phyloP scores from a whole-genome alignment of 2,329 filamentous ascomycete species.

The Taxawa tesnikishii region DNA sequence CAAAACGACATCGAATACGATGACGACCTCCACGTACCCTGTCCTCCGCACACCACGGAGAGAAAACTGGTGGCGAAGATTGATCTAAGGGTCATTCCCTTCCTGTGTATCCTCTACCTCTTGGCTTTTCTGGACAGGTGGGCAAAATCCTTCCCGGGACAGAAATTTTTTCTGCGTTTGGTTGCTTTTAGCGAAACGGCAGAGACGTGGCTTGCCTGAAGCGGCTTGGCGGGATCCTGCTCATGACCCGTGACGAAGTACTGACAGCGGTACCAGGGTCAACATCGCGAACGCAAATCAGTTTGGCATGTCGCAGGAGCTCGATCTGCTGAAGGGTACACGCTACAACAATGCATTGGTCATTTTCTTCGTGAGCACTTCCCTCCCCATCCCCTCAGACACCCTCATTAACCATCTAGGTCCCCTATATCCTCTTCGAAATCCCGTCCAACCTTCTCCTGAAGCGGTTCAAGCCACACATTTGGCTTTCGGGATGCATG shows the following conservation, averaged over 20 bases:
- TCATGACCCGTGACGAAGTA: too few species aligned
- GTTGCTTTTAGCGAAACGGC: too few species aligned
- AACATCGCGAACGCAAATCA: slow-evolving; percentile 44
- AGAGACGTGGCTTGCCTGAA: too few species aligned
- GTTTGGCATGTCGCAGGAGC: slow-evolving; percentile 34
- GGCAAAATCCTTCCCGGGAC: too few species aligned
- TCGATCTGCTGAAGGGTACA: slow-evolving; percentile 28
- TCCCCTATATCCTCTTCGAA: slow-evolving; percentile 41
- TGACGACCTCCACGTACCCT: slow-evolving; percentile 26
- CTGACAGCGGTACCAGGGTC: slow-evolving; percentile 22
- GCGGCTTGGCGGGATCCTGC: too few species aligned
- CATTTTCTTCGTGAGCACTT: slow-evolving; percentile 44
- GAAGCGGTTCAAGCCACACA: slow-evolving; percentile 38
- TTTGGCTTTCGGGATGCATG: slow-evolving; percentile 57
- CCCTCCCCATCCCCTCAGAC: not conserved
- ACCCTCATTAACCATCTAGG: too few species aligned
- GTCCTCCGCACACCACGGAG: slow-evolving; percentile 38
- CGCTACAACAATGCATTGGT: slow-evolving; percentile 39
- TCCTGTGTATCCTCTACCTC: slow-evolving; percentile 38
- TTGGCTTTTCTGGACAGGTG: slow-evolving; percentile 34
- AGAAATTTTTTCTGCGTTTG: too few species aligned
- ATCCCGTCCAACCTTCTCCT: slow-evolving; percentile 41
- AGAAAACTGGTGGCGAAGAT: slow-evolving; percentile 30
- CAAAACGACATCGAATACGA: slow-evolving; percentile 18
- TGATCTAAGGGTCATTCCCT: slow-evolving; percentile 36